A percentile compares a stretch with the other conserved stretches of the same genome.
phyloP scores from a whole-genome alignment of 164 flowering plant species.

The Warburgia ugandensis region DNA sequence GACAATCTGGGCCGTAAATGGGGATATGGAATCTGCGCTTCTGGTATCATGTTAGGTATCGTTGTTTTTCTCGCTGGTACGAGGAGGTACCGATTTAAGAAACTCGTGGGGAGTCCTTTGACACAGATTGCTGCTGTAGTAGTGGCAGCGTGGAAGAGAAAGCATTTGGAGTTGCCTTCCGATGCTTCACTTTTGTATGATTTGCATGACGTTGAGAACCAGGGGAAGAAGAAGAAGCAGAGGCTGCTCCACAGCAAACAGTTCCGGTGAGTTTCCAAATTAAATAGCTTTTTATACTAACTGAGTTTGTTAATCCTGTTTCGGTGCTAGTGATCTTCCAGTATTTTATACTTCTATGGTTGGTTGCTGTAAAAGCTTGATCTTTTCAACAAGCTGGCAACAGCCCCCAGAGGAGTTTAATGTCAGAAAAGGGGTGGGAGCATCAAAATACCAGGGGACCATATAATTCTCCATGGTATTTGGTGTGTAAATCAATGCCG shows the following conservation, averaged over 20 bases:
- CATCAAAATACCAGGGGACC: no score
- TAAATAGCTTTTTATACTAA: not conserved
- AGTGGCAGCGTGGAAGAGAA: conserved; percentile 66
- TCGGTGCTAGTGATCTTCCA: no score
- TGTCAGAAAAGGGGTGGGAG: no score
- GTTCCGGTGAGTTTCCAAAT: conserved; percentile 47
- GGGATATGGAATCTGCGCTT: conserved; percentile 85
- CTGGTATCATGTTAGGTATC: conserved; percentile 43
- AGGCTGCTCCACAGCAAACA: conserved; percentile 68
- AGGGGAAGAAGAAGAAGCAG: conserved; percentile 46
- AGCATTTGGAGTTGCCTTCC: conserved; percentile 50
- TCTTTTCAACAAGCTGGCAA: no score
- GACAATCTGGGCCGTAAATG: conserved; percentile 72
- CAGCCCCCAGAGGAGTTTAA: no score
- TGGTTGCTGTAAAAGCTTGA: no score
- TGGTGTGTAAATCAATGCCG: no score
- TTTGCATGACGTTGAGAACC: conserved; percentile 16
- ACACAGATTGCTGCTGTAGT: conserved; percentile 68
- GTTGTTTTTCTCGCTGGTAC: conserved; percentile 63
- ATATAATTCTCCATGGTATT: no score
- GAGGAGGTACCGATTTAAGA: conserved; percentile 76
- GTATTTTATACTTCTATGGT: no score
- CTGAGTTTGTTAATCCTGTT: no score
- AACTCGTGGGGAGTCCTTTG: conserved; percentile 75
- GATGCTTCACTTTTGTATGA: conserved; percentile 50